Base-by-base conservation (phyloP, 1,284 basidiomycete species). In the Cutaneotrichosporon cutaneum region DNA sequence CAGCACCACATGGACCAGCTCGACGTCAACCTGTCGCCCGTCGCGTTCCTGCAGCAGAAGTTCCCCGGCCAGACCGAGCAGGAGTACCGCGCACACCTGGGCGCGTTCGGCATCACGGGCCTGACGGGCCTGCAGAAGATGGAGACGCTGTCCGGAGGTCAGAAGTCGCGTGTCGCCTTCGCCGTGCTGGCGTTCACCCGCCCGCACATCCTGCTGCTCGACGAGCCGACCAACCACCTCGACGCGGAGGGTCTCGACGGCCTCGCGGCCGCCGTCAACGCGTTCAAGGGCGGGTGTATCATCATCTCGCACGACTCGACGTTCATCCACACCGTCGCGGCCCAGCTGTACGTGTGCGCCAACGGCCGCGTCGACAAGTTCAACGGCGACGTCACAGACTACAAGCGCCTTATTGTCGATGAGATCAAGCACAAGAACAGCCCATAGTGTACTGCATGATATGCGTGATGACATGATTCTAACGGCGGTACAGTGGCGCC, bases 1-100 rank as follows among this genome's bases (percentile, higher is more conserved):
- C 96, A 99, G 76, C 96, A 99, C 79, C 96, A 99, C 76, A 90
- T 99, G 57, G 96, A 99, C 78, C 90, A 90, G 56, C 85, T 99
- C 61, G 86, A 89, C 61, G 87, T 93, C 0, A 85, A 84, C 4
- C 86, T 95, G 84, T 89, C 87, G 14, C 90, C 94, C 0, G 96
- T 99, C 9, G 89, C 91, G 69, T 98, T 97, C 83, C 82, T 99
- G 32, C 90, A 92, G 21, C 86, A 87, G 45, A 90, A 87, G 72
- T 97, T 91, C 82, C 96, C 96, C 0, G 96, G 96, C 2, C 90
- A 90, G 80, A 92, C 87, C 6, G 96, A 98, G 78, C 95, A 98
- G 76, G 96, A 99, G 78, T 99, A 99, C 78, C 87, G 96, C 66
- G 81, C 82, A 42, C 95, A 98, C 81, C 83, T 99, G 16, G 96